Evolutionary conservation across 2,329 filamentous ascomycete genomes (phyloP).

Genomic region (Claviceps lovelessii): DNA sequence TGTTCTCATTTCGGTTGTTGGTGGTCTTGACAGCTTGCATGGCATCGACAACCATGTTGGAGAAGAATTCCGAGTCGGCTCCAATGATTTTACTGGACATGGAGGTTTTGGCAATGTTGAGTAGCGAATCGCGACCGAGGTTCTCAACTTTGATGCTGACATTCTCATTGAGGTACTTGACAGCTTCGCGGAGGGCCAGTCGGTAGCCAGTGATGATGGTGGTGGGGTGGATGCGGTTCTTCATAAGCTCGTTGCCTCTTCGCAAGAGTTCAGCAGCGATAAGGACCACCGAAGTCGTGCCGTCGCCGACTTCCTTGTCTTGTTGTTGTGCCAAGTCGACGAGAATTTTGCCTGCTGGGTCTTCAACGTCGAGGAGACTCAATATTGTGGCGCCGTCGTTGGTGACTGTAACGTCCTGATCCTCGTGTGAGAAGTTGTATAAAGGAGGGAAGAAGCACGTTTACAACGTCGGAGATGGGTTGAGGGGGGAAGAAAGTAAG

Average conservation of each 20-base stretch:
- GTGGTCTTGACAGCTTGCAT: constrained; percentile 89
- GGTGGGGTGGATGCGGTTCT: constrained; percentile 98
- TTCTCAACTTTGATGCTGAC: constrained; percentile 91
- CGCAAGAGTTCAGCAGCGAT: constrained; percentile 91
- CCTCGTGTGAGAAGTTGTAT: not conserved
- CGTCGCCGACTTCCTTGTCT: constrained; percentile 97
- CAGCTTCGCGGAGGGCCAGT: constrained; percentile 83
- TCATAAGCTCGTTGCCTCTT: constrained; percentile 94
- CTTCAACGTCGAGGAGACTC: constrained; percentile 87
- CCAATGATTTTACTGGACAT: constrained; percentile 99
- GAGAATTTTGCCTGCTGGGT: constrained; percentile 95
- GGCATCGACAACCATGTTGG: constrained; percentile 92
- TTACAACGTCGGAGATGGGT: not conserved
- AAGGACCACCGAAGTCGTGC: constrained; percentile 92
- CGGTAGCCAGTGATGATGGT: constrained; percentile 98
- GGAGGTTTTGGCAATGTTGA: constrained; percentile 95
- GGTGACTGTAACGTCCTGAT: constrained; percentile 88
- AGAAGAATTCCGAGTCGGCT: constrained; percentile 88
- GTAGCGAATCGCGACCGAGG: constrained; percentile 74
- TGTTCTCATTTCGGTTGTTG: constrained; percentile 79
- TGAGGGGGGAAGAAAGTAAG: not conserved
- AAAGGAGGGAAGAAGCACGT: not conserved
- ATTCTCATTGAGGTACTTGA: constrained; percentile 98
- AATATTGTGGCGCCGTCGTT: constrained; percentile 98
- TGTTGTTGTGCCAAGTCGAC: constrained; percentile 97